Evolutionary conservation across 1,284 basidiomycete genomes (phyloP).

Genomic region (Pterulicium gracile): DNA sequence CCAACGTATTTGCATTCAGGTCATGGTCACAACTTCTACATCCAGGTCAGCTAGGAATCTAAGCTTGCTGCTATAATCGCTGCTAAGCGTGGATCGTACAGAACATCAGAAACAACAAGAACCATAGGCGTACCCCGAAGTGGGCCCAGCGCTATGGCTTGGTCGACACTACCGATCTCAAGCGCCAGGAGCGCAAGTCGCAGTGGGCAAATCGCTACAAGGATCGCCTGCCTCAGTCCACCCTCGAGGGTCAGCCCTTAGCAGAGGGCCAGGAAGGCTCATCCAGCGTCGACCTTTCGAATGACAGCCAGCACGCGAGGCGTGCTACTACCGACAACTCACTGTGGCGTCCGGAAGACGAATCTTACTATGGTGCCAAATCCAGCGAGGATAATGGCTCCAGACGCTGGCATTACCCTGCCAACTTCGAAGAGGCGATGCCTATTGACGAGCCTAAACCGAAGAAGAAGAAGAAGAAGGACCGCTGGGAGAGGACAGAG

Average conservation of each 20-base stretch:
- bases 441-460: conserved; percentile 19
- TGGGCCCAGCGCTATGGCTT: conserved; percentile 90
- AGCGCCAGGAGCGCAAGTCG: conserved; percentile 67
- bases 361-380: conserved; percentile 52
- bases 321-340: conserved; percentile 29
- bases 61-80: no score
- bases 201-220: conserved; percentile 85
- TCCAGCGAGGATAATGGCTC: conserved; percentile 19
- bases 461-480: conserved; percentile 53
- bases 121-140: conserved; percentile 81
- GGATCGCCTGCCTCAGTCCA: conserved; percentile 67
- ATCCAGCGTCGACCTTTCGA: conserved; percentile 34
- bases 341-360: conserved; percentile 63
- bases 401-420: conserved; percentile 71
- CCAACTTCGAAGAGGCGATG: conserved; percentile 64
- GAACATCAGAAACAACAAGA: conserved; percentile 96
- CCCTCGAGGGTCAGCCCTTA: conserved; percentile 59
- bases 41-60: conserved; percentile 47
- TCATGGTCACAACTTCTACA: conserved; percentile 87
- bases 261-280: conserved; percentile 67
- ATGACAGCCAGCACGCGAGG: conserved; percentile 22
- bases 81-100: conserved; percentile 22
- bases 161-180: conserved; percentile 66
- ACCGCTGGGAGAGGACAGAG: conserved; percentile 74
- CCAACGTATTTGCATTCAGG: conserved; percentile 30